phyloP scores from a whole-genome alignment of 208 protist species.

The Crithidia sp. region DNA sequence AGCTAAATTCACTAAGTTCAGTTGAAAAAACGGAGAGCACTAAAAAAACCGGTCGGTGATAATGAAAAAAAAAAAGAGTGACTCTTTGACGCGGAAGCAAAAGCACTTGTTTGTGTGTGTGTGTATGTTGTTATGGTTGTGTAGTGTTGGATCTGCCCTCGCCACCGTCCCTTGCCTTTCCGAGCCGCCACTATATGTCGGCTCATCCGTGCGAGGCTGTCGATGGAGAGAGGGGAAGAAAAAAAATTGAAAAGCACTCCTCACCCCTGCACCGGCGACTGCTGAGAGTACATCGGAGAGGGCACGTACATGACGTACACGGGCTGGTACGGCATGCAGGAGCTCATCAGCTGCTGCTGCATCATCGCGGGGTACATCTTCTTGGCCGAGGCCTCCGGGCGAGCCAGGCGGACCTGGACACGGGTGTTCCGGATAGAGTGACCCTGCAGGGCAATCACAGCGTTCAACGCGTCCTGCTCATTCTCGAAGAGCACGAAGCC shows the following conservation, averaged over 20 bases:
- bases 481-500: conserved; percentile 86
- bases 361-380: conserved; percentile 69
- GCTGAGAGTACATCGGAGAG: conserved; percentile 38
- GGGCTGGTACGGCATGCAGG: conserved; percentile 48
- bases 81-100: too few relatives aligned
- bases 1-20: conserved; percentile 39
- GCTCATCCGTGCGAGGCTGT: background rate
- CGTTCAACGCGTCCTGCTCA: conserved; percentile 59
- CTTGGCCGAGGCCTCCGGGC: conserved; percentile 77
- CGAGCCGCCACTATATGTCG: conserved; percentile 15
- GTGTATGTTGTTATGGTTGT: conserved; percentile 8
- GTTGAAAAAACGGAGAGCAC: conserved; percentile 20
- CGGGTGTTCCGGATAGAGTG: conserved; percentile 62
- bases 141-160: conserved; percentile 5
- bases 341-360: conserved; percentile 54
- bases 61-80: conserved; percentile 7
- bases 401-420: conserved; percentile 85
- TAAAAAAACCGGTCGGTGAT: conserved; percentile 6
- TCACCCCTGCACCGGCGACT: conserved; percentile 28
- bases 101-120: too few relatives aligned
- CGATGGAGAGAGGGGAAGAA: background rate
- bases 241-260: background rate
- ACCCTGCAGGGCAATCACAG: conserved; percentile 72
- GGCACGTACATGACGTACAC: conserved; percentile 54
- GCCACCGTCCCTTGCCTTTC: background rate